Conservation (phyloP, 2,329 filamentous ascomycete species). For the Sporothrix pallida region DNA sequence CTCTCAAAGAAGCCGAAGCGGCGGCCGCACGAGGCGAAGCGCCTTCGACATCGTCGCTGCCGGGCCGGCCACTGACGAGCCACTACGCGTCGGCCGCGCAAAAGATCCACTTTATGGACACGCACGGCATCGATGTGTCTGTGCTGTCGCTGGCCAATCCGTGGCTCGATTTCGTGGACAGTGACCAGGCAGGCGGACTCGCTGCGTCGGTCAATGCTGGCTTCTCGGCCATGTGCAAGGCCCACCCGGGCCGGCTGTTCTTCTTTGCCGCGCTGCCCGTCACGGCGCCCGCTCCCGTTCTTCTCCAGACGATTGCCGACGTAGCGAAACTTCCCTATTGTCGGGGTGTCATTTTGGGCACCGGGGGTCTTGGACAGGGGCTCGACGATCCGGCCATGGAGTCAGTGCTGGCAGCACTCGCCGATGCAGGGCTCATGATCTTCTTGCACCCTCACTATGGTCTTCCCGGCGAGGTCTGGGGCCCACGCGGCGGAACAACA, state of each 20-base stretch:
- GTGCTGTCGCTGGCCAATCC: constrained; percentile 91
- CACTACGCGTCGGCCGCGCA: constrained; percentile 81
- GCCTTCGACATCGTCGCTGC: constrained; percentile 57
- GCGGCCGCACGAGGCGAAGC: constrained; percentile 47
- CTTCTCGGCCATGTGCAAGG: constrained; percentile 72
- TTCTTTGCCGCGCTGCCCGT: constrained; percentile 85
- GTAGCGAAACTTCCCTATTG: constrained; percentile 68
- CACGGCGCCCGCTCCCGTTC: constrained; percentile 65
- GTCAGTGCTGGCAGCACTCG: constrained; percentile 72
- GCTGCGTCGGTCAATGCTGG: constrained; percentile 77
- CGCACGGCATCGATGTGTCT: constrained; percentile 79
- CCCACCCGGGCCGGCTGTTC: constrained; percentile 71
- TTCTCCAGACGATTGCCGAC: constrained; percentile 69
- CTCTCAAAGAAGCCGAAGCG: constrained; percentile 58
- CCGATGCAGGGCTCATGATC: constrained; percentile 67
- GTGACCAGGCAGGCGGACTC: constrained; percentile 64
- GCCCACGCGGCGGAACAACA: constrained; percentile 59
- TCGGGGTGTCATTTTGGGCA: constrained; percentile 87
- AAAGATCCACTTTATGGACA: constrained; percentile 88
- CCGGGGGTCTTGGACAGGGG: constrained; percentile 77
- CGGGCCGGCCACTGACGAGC: constrained; percentile 80
- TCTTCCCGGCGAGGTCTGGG: constrained; percentile 79
- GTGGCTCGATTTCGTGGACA: constrained; percentile 83
- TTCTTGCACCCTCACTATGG: constrained; percentile 95
- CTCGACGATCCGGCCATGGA: constrained; percentile 78